phyloP scores from a whole-genome alignment of 192 early-diverging fungal genomes.

The Rhizophagus sp. region DNA sequence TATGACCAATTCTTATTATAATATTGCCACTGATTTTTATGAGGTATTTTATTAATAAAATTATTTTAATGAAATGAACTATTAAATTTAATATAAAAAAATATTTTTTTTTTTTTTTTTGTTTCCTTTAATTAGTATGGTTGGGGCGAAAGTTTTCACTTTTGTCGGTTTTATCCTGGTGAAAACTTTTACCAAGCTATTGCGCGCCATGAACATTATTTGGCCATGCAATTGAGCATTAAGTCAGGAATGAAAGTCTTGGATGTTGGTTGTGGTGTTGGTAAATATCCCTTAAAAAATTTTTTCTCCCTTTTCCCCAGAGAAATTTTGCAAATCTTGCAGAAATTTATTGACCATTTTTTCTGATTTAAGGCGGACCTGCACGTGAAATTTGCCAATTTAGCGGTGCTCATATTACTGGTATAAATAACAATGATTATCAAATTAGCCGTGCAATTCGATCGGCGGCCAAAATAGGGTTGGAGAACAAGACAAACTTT shows the following conservation, averaged over 20 bases:
- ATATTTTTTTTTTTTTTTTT: not conserved
- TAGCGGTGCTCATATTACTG: constrained; percentile 85
- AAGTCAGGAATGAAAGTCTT: constrained; percentile 71
- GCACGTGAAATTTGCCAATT: constrained; percentile 91
- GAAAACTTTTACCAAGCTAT: constrained; percentile 81
- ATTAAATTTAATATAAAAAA: not conserved
- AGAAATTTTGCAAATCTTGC: too few species aligned
- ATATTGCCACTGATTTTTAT: constrained; percentile 83
- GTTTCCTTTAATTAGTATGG: constrained; percentile 46
- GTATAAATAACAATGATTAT: constrained; percentile 97
- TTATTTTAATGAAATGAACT: not conserved
- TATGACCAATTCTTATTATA: constrained; percentile 81
- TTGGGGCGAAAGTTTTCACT: constrained; percentile 94
- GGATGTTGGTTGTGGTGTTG: constrained; percentile 96
- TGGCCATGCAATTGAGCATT: constrained; percentile 75
- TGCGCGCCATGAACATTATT: constrained; percentile 87
- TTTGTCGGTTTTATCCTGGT: constrained; percentile 77
- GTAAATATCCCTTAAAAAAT: constrained; percentile 33
- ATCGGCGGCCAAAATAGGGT: constrained; percentile 69
- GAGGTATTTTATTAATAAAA: constrained; percentile 47
- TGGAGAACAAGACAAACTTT: constrained; percentile 54
- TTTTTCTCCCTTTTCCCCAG: too few species aligned
- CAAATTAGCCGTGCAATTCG: constrained; percentile 80
- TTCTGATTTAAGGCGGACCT: constrained; percentile 66
- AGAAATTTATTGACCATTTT: not conserved